phyloP scores from a whole-genome alignment of 495 filamentous ascomycete genomes.

The Glutinoglossum americanum region DNA sequence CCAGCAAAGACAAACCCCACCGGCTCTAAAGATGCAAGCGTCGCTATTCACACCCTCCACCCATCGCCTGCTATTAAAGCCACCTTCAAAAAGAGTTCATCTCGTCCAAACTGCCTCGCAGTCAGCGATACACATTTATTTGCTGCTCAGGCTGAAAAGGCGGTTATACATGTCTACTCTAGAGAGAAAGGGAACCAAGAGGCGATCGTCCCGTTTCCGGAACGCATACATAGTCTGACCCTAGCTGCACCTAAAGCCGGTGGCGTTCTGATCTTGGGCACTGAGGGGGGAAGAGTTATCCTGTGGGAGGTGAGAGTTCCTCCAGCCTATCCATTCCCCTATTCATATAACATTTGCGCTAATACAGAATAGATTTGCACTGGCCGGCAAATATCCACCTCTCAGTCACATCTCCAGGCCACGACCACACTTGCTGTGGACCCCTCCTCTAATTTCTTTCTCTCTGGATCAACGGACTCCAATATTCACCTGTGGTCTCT shows the following conservation, averaged over 20 bases:
- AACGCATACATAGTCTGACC: conserved; percentile 55
- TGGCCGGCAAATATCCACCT: conserved; percentile 72
- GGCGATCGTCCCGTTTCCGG: conserved; percentile 63
- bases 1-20: conserved; percentile 28
- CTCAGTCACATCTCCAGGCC: conserved; percentile 66
- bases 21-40: conserved; percentile 52
- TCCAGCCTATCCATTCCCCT: not conserved
- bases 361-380: conserved; percentile 41
- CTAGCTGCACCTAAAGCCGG: conserved; percentile 32
- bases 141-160: conserved; percentile 74
- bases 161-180: conserved; percentile 77
- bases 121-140: conserved; percentile 71
- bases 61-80: conserved; percentile 45
- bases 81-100: conserved; percentile 84
- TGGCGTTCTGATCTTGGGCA: conserved; percentile 60
- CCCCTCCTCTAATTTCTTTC: conserved; percentile 51
- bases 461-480: conserved; percentile 76
- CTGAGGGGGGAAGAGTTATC: conserved; percentile 63
- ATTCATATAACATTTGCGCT: not conserved
- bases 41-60: conserved; percentile 67
- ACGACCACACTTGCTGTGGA: conserved; percentile 56
- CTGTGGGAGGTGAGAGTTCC: conserved; percentile 62
- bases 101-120: conserved; percentile 54
- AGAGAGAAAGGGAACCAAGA: conserved; percentile 69
- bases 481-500: conserved; percentile 82